Percentiles rank a stretch among this genome's conserved stretches.
Conservation (phyloP, 352 stramenopile species). For the Phytophthora colocasiae region DNA sequence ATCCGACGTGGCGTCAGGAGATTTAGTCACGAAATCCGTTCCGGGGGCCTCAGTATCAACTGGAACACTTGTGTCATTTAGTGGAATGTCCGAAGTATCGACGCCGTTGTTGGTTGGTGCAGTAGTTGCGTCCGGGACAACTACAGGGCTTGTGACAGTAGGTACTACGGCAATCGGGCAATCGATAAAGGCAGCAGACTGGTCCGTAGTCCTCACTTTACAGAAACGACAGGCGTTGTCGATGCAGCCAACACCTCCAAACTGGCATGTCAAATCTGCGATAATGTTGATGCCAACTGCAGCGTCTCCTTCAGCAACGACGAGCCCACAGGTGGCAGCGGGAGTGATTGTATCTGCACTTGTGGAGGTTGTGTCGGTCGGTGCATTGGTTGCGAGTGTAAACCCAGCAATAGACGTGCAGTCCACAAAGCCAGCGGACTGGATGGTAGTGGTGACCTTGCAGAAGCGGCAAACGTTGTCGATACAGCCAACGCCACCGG, state of each 20-base stretch:
- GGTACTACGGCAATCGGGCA: slow-evolving; percentile 2
- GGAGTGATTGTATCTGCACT: neutral
- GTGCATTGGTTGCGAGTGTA: neutral
- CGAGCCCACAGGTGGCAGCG: slow-evolving; percentile 6
- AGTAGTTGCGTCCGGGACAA: neutral
- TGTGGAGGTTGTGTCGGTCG: neutral
- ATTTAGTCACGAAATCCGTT: neutral
- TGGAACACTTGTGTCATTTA: neutral
- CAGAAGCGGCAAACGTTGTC: slow-evolving; percentile 48
- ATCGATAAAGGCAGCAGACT: slow-evolving; percentile 26
- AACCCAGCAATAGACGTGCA: slow-evolving; percentile 26
- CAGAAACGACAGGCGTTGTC: slow-evolving; percentile 46
- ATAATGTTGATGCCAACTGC: slow-evolving; percentile 36
- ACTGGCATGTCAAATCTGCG: slow-evolving; percentile 28
- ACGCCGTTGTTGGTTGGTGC: too few species aligned
- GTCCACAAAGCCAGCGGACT: slow-evolving; percentile 34
- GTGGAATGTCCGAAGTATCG: too few species aligned
- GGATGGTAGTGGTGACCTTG: slow-evolving; percentile 31
- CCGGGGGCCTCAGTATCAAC: neutral
- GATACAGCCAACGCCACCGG: slow-evolving; percentile 44
- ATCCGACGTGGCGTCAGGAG: neutral
- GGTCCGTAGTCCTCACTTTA: slow-evolving; percentile 25
- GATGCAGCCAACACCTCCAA: slow-evolving; percentile 43
- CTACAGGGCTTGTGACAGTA: neutral
- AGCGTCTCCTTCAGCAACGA: slow-evolving; percentile 34